These are phyloP conservation scores for Rubroshorea leprosula DNA, from an alignment of 345 rosid species.

Conservation along the genomic window DNA sequence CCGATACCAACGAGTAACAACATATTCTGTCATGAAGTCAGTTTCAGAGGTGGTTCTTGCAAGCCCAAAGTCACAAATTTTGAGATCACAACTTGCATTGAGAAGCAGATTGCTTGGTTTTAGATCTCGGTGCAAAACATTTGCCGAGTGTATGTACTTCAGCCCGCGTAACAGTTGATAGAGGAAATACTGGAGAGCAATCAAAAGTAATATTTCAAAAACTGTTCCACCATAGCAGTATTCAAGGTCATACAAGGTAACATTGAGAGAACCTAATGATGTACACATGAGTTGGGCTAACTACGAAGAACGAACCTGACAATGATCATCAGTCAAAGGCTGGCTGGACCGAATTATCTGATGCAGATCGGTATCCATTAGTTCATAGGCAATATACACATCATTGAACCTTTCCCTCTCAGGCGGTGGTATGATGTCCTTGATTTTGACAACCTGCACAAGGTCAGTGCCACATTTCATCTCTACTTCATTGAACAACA, in stretches of 20 bases:
- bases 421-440: slow-evolving; percentile 69
- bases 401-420: slow-evolving; percentile 61
- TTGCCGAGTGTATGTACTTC: slow-evolving; percentile 63
- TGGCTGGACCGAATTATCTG: slow-evolving; percentile 77
- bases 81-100: slow-evolving; percentile 58
- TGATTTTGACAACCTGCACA: slow-evolving; percentile 60
- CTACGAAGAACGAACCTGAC: slow-evolving; percentile 57
- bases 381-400: too few species aligned
- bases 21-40: slow-evolving; percentile 79
- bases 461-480: neutral
- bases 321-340: slow-evolving; percentile 68
- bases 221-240: neutral
- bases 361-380: too few species aligned
- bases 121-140: too few species aligned
- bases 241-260: neutral
- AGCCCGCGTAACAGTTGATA: slow-evolving; percentile 73
- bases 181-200: slow-evolving; percentile 51
- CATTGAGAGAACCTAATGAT: neutral
- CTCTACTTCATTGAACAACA: slow-evolving; percentile 6
- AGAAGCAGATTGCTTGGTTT: slow-evolving; percentile 11
- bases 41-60: slow-evolving; percentile 79
- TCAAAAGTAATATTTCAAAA: slow-evolving; percentile 11
- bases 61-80: slow-evolving; percentile 75
- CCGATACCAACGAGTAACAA: slow-evolving; percentile 59
- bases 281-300: too few species aligned